Evolutionary conservation across 2,329 filamentous ascomycete genomes (phyloP).

Genomic region (Periconia macrospinosa): DNA sequence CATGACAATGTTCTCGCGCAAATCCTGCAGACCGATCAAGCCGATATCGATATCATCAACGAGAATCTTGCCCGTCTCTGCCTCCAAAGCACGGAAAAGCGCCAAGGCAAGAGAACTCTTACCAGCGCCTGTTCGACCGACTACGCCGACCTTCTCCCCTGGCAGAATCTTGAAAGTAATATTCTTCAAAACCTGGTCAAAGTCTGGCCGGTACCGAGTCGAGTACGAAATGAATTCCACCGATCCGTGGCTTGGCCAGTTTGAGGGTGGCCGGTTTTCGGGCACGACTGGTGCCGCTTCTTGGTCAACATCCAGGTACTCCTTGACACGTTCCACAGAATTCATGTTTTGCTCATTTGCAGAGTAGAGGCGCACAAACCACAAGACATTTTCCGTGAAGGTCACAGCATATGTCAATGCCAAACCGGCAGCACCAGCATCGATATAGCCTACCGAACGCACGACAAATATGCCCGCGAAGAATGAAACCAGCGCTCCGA

Average conservation of each 20-base stretch:
- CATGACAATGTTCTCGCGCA: slow-evolving; percentile 93
- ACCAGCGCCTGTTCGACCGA: slow-evolving; percentile 91
- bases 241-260: slow-evolving; percentile 84
- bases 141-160: slow-evolving; percentile 91
- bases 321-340: slow-evolving; percentile 94
- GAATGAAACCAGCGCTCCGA: slow-evolving; percentile 90
- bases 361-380: slow-evolving; percentile 92
- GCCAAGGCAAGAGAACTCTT: slow-evolving; percentile 95
- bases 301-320: slow-evolving; percentile 95
- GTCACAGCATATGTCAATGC: slow-evolving; percentile 95
- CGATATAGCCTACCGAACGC: slow-evolving; percentile 76
- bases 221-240: slow-evolving; percentile 90
- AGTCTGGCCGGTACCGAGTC: slow-evolving; percentile 83
- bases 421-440: slow-evolving; percentile 88
- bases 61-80: slow-evolving; percentile 83
- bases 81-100: slow-evolving; percentile 90
- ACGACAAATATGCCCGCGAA: slow-evolving; percentile 92
- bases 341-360: slow-evolving; percentile 99
- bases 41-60: slow-evolving; percentile 93
- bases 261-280: slow-evolving; percentile 72
- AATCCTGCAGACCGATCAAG: slow-evolving; percentile 85
- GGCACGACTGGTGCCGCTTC: slow-evolving; percentile 80
- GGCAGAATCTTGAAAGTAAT: slow-evolving; percentile 85
- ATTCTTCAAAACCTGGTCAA: slow-evolving; percentile 82
- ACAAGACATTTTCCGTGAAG: slow-evolving; percentile 95